phyloP scores from a whole-genome alignment of 139 green algal genomes.

The Tetradesmus obliquus region DNA sequence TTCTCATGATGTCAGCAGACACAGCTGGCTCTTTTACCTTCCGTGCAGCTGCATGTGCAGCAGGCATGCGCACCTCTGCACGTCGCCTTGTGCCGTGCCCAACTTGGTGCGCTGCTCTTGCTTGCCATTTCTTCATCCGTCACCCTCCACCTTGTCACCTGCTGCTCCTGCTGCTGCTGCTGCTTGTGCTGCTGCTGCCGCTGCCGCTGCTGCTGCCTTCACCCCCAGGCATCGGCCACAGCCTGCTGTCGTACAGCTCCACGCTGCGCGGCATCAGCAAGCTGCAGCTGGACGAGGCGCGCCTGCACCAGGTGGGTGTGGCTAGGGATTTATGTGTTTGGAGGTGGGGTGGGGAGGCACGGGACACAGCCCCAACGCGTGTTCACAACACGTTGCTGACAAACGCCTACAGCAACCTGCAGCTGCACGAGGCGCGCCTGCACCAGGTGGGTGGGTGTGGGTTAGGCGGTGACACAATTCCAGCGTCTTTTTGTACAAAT shows the following conservation, averaged over 20 bases:
- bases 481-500: too few species aligned
- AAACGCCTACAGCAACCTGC: not conserved
- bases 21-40: too few species aligned
- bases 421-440: not conserved
- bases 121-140: too few species aligned
- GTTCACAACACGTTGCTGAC: not conserved
- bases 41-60: too few species aligned
- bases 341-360: not conserved
- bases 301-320: slow-evolving; percentile 38
- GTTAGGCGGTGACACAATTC: too few species aligned
- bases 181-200: not conserved
- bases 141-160: too few species aligned
- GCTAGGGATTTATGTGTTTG: not conserved
- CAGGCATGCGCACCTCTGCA: not conserved
- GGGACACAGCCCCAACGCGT: not conserved
- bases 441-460: not conserved
- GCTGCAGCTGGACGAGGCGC: slow-evolving; percentile 83
- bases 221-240: slow-evolving; percentile 76
- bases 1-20: too few species aligned
- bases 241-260: slow-evolving; percentile 90
- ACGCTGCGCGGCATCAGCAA: slow-evolving; percentile 91
- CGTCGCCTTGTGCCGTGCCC: too few species aligned
- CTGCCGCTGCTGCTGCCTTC: slow-evolving; percentile 24
- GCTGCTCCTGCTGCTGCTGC: too few species aligned
- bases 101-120: too few species aligned